A percentile compares a stretch with the other conserved stretches of the same genome.
These are phyloP conservation scores for Euclidium syriacum DNA, from an alignment of 345 rosid species.

Conservation along the genomic window DNA sequence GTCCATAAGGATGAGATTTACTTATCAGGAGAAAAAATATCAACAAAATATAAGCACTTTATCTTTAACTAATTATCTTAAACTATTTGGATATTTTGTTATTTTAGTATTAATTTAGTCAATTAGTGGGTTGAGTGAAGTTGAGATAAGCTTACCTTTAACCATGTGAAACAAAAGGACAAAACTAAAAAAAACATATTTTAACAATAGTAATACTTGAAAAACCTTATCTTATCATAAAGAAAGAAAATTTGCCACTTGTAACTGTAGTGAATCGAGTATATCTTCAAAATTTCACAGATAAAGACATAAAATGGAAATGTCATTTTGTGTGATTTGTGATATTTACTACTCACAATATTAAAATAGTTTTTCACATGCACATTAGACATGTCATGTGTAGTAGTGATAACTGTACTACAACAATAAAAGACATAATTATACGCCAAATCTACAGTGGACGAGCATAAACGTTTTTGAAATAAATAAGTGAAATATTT, in stretches of 20 bases:
- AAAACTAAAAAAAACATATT: background rate
- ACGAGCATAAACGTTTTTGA: background rate
- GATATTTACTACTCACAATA: background rate
- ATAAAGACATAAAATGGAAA: background rate
- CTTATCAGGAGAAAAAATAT: background rate
- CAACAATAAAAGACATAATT: background rate
- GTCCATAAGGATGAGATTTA: background rate
- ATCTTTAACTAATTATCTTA: background rate
- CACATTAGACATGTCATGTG: background rate
- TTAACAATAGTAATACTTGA: background rate
- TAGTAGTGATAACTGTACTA: background rate
- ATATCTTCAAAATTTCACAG: background rate
- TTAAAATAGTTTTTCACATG: background rate
- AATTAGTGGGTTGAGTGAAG: background rate
- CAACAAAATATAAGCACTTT: background rate
- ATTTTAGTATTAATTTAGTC: background rate
- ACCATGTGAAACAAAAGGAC: conserved; percentile 20
- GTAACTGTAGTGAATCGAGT: background rate
- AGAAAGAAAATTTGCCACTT: conserved; percentile 1
- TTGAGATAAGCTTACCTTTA: background rate
- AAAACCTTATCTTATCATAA: conserved; percentile 22
- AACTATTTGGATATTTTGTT: background rate
- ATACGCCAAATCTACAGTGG: background rate
- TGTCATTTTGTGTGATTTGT: conserved; percentile 1
- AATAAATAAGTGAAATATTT: background rate